Evolutionary conservation across 2,329 filamentous ascomycete genomes (phyloP).

Genomic region (Fonsecaea multimorphosa): DNA sequence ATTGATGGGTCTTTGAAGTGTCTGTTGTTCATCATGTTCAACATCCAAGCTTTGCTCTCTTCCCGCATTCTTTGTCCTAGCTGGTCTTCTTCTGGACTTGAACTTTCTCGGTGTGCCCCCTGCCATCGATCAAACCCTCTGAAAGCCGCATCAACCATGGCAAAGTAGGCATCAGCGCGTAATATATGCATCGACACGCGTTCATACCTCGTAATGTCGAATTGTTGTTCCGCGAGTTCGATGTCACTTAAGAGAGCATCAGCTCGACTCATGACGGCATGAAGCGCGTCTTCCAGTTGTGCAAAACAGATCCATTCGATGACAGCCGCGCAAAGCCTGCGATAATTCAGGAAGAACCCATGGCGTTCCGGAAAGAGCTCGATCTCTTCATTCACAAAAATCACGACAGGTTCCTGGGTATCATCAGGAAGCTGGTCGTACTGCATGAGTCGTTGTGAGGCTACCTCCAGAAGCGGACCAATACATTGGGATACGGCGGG

Average conservation of each 20-base stretch:
- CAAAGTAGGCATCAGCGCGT: constrained; percentile 85
- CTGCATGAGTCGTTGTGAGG: constrained; percentile 79
- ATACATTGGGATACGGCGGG: constrained; percentile 67
- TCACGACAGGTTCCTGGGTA: constrained; percentile 75
- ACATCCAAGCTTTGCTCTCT: constrained; percentile 50
- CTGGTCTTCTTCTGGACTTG: constrained; percentile 56
- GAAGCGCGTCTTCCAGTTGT: constrained; percentile 82
- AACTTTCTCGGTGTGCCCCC: constrained; percentile 52
- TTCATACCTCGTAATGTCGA: constrained; percentile 45
- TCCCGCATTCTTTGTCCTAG: constrained; percentile 48
- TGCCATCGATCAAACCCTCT: constrained; percentile 90
- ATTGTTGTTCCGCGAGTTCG: constrained; percentile 48
- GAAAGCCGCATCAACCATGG: constrained; percentile 83
- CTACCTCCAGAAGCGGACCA: constrained; percentile 78
- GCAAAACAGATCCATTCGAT: constrained; percentile 86
- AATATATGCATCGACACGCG: constrained; percentile 64
- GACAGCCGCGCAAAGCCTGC: constrained; percentile 84
- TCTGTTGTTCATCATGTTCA: constrained; percentile 48
- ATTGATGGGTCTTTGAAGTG: constrained; percentile 75
- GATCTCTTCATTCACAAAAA: constrained; percentile 89
- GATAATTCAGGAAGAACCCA: constrained; percentile 93
- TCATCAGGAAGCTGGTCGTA: constrained; percentile 88
- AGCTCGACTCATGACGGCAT: constrained; percentile 81
- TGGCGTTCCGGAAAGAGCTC: constrained; percentile 93
- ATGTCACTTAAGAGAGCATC: constrained; percentile 69